These are phyloP conservation scores for Lachancea sp. DNA, from an alignment of 805 yeast species.

Conservation along the genomic window DNA sequence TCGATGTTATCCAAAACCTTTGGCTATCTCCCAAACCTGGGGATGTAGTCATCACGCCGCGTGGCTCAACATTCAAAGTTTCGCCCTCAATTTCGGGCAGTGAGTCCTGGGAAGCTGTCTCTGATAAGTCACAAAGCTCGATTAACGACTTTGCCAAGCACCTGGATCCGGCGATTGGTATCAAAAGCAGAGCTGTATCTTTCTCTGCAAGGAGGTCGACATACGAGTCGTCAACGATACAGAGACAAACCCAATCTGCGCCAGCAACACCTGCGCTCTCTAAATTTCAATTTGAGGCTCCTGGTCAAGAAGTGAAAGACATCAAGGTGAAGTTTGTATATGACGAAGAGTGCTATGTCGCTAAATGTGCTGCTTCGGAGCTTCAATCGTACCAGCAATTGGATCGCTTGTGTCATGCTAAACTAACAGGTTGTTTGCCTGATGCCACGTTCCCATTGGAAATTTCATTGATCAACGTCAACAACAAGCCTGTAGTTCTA, in stretches of 20 bases:
- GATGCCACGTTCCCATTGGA: background rate
- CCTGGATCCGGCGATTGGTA: background rate
- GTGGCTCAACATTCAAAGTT: slow-evolving; percentile 8
- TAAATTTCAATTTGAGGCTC: background rate
- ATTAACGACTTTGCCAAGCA: background rate
- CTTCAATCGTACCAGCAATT: slow-evolving; percentile 13
- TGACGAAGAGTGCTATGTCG: slow-evolving; percentile 19
- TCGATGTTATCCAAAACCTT: slow-evolving; percentile 1
- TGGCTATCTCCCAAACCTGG: slow-evolving; percentile 11
- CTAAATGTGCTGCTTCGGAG: slow-evolving; percentile 14
- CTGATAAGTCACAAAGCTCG: background rate
- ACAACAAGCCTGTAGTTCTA: background rate
- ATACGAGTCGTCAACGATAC: background rate
- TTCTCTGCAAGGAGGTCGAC: background rate
- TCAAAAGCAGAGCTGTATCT: background rate
- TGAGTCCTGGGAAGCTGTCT: slow-evolving; percentile 2
- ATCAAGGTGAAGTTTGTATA: slow-evolving; percentile 19
- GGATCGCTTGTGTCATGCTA: slow-evolving; percentile 5
- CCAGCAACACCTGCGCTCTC: slow-evolving; percentile 3
- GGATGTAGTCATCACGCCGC: slow-evolving; percentile 8
- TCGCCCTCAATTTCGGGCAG: background rate
- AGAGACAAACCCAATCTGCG: background rate
- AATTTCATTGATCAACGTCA: slow-evolving; percentile 3
- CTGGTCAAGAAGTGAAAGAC: background rate
- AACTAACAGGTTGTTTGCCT: slow-evolving; percentile 3